These are phyloP conservation scores for Peronospora farinosa DNA, from an alignment of 352 stramenopile species.

Conservation along the genomic window DNA sequence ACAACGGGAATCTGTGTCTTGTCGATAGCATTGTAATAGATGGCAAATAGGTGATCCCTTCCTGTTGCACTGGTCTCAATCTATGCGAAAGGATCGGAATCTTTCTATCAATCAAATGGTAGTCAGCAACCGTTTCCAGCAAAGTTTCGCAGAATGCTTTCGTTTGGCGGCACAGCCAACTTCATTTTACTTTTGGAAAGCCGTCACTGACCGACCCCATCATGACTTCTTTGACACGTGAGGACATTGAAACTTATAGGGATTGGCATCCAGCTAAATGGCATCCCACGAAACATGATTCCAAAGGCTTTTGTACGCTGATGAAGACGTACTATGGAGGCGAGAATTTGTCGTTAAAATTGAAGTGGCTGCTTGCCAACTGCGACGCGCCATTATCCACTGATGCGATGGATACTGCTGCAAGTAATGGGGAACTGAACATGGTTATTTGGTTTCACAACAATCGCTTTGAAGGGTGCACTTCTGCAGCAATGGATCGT, in stretches of 20 bases:
- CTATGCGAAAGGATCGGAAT: too few species aligned
- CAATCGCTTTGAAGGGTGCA: slow-evolving; percentile 14
- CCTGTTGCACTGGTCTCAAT: too few species aligned
- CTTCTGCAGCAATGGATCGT: slow-evolving; percentile 10
- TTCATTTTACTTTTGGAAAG: neutral
- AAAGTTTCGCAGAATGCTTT: neutral
- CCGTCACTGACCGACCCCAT: neutral
- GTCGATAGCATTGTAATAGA: too few species aligned
- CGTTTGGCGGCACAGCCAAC: too few species aligned
- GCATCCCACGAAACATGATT: slow-evolving; percentile 10
- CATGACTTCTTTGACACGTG: slow-evolving; percentile 2
- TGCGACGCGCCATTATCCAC: slow-evolving; percentile 13
- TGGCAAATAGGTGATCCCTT: too few species aligned
- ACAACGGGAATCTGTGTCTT: too few species aligned
- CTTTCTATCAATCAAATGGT: slow-evolving; percentile 33
- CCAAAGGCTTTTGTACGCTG: slow-evolving; percentile 6
- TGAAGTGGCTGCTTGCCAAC: slow-evolving; percentile 12
- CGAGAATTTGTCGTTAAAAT: neutral
- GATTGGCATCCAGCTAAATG: slow-evolving; percentile 1
- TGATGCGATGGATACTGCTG: slow-evolving; percentile 16
- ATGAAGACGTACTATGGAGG: slow-evolving; percentile 9
- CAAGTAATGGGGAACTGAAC: neutral
- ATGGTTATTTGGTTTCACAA: slow-evolving; percentile 7
- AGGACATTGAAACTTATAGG: slow-evolving; percentile 7
- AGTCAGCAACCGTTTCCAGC: neutral